Percentiles rank a stretch among this genome's conserved stretches.
phyloP scores from a whole-genome alignment of 2,329 filamentous ascomycete genomes.

The Fusarium tupiense region DNA sequence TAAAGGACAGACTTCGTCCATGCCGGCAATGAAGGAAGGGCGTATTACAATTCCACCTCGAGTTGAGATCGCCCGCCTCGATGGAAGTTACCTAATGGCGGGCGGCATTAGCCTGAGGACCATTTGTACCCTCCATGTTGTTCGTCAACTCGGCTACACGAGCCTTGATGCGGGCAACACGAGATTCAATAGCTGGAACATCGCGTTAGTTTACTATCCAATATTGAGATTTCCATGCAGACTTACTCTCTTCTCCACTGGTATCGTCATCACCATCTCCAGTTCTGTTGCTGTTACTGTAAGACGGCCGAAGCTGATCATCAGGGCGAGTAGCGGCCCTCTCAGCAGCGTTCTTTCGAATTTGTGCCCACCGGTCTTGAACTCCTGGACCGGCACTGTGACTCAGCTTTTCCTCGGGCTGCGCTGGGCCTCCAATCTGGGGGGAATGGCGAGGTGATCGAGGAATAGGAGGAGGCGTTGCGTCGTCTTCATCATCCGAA shows the following conservation, averaged over 20 bases:
- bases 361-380: slow-evolving; percentile 92
- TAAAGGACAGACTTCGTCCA: slow-evolving; percentile 21
- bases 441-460: slow-evolving; percentile 50
- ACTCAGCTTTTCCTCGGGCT: slow-evolving; percentile 48
- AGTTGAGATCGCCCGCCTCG: background rate
- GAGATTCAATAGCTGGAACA: slow-evolving; percentile 86
- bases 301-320: slow-evolving; percentile 67
- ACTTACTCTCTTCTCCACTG: slow-evolving; percentile 94
- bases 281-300: slow-evolving; percentile 66
- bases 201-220: slow-evolving; percentile 33
- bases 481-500: slow-evolving; percentile 58
- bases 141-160: slow-evolving; percentile 93
- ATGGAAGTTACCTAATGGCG: slow-evolving; percentile 27
- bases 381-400: slow-evolving; percentile 49
- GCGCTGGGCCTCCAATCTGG: slow-evolving; percentile 40
- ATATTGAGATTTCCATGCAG: background rate
- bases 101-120: slow-evolving; percentile 45
- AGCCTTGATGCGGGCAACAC: slow-evolving; percentile 97
- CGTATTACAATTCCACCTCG: slow-evolving; percentile 1
- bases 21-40: slow-evolving; percentile 16
- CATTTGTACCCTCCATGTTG: slow-evolving; percentile 72
- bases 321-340: slow-evolving; percentile 74
- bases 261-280: slow-evolving; percentile 82
- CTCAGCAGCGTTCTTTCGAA: slow-evolving; percentile 92
- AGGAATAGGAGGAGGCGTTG: slow-evolving; percentile 64